phyloP scores from a whole-genome alignment of 1,139 yeast genomes.

The Geotrichum fermentans region DNA sequence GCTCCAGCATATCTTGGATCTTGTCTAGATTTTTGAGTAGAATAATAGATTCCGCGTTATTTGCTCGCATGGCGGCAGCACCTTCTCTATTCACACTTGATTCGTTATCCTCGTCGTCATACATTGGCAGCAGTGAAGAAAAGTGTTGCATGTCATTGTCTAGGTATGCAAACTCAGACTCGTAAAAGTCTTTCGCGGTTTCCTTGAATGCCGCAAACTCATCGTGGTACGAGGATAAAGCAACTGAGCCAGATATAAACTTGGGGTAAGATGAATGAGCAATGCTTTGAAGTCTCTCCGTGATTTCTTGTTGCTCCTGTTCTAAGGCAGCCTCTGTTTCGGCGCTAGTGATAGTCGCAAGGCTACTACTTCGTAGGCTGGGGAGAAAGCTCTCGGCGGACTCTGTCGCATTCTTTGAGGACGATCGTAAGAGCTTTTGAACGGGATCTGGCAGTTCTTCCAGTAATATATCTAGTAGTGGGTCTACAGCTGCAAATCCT shows the following conservation, averaged over 20 bases:
- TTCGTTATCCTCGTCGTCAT: slow-evolving; percentile 4
- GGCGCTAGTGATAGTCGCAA: slow-evolving; percentile 8
- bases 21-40: slow-evolving; percentile 64
- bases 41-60: slow-evolving; percentile 22
- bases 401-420: not conserved
- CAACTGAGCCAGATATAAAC: slow-evolving; percentile 27
- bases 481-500: slow-evolving; percentile 22
- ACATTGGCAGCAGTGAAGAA: not conserved
- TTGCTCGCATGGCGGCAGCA: not conserved
- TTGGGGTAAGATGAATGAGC: slow-evolving; percentile 11
- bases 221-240: slow-evolving; percentile 22
- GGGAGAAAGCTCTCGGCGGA: slow-evolving; percentile 12
- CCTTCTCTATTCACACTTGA: not conserved
- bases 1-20: slow-evolving; percentile 70
- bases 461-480: slow-evolving; percentile 28
- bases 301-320: slow-evolving; percentile 6
- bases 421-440: slow-evolving; percentile 5
- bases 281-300: slow-evolving; percentile 8
- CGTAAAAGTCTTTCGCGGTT: slow-evolving; percentile 20
- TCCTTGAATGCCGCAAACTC: slow-evolving; percentile 24
- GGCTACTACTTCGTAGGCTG: slow-evolving; percentile 8
- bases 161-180: slow-evolving; percentile 15
- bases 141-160: slow-evolving; percentile 18
- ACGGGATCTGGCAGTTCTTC: slow-evolving; percentile 24
- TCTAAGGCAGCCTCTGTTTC: slow-evolving; percentile 10